A percentile compares a stretch with the other conserved stretches of the same genome.
These are phyloP conservation scores for Cyclostephanos tholiformis DNA, from an alignment of 108 stramenopile genomes.

Conservation along the genomic window DNA sequence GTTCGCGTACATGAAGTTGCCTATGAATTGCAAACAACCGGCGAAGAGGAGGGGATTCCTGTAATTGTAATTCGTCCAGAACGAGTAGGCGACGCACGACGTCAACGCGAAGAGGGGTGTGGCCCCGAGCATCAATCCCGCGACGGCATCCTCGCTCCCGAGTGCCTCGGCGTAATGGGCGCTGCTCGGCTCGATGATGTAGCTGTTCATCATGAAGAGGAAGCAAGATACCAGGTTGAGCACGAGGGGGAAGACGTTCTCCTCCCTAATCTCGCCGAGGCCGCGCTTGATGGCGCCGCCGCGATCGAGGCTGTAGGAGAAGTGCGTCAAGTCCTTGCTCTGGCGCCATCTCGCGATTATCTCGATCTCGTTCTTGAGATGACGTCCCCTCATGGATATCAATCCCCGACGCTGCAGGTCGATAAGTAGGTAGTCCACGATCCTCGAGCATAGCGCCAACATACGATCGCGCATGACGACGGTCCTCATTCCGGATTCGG, in stretches of 20 bases:
- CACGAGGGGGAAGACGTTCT: constrained; percentile 53
- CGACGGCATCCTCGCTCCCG: constrained; percentile 69
- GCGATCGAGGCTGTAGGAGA: constrained; percentile 1
- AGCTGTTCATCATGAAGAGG: constrained; percentile 88
- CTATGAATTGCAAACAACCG: constrained; percentile 58
- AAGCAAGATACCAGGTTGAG: constrained; percentile 81
- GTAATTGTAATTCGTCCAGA: constrained; percentile 83
- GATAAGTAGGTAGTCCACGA: constrained; percentile 17
- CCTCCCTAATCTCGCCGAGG: constrained; percentile 34
- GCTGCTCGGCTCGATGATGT: constrained; percentile 79
- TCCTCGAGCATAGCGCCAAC: constrained; percentile 7
- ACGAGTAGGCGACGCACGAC: constrained; percentile 61
- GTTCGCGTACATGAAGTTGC: constrained; percentile 77
- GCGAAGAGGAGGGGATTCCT: constrained; percentile 73
- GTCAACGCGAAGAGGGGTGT: constrained; percentile 76
- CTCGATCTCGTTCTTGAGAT: constrained; percentile 51
- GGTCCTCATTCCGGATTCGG: background rate
- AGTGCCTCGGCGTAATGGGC: constrained; percentile 80
- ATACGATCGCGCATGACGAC: background rate
- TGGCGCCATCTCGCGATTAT: constrained; percentile 47
- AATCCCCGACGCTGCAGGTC: constrained; percentile 15
- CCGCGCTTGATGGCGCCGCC: constrained; percentile 14
- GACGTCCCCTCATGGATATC: constrained; percentile 37
- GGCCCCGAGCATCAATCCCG: constrained; percentile 81
- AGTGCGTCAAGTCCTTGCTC: constrained; percentile 25